These are phyloP conservation scores for Geotrichum bryndzae DNA, from an alignment of 1,139 yeast genomes.

Conservation along the genomic window DNA sequence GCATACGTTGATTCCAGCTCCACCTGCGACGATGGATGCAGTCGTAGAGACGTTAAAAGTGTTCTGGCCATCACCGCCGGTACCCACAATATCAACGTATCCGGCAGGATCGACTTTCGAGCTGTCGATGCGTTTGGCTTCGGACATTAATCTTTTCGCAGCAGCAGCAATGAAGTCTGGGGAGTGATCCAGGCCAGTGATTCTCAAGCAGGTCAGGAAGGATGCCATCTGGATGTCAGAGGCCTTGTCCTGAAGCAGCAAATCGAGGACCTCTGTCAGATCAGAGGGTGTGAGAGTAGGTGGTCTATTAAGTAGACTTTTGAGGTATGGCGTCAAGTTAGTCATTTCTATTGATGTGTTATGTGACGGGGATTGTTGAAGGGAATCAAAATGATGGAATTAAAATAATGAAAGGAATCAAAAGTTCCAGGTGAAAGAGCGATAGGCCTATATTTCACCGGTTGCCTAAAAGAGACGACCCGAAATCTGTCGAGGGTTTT, in stretches of 20 bases:
- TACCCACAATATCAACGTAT: constrained; percentile 87
- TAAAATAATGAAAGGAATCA: not conserved
- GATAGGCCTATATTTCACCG: not conserved
- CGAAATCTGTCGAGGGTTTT: not conserved
- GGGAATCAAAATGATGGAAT: not conserved
- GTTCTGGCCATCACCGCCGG: constrained; percentile 97
- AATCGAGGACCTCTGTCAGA: constrained; percentile 52
- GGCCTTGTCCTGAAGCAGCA: constrained; percentile 53
- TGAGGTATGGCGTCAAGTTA: constrained; percentile 54
- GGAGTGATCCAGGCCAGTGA: constrained; percentile 72
- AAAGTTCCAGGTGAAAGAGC: not conserved
- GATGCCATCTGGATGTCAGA: constrained; percentile 70
- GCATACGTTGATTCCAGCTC: constrained; percentile 76
- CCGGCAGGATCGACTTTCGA: constrained; percentile 45
- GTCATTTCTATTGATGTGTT: not conserved
- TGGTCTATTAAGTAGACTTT: constrained; percentile 53
- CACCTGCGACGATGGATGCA: constrained; percentile 89
- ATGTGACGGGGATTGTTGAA: not conserved
- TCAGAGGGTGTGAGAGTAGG: constrained; percentile 57
- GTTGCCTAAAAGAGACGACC: not conserved
- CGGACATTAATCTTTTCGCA: constrained; percentile 60
- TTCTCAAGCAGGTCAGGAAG: constrained; percentile 68
- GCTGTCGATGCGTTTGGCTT: constrained; percentile 28
- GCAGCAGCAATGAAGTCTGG: constrained; percentile 83
- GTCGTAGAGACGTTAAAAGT: constrained; percentile 96